phyloP scores from a whole-genome alignment of 2,329 filamentous ascomycete genomes.

The Blastomyces parvus region DNA sequence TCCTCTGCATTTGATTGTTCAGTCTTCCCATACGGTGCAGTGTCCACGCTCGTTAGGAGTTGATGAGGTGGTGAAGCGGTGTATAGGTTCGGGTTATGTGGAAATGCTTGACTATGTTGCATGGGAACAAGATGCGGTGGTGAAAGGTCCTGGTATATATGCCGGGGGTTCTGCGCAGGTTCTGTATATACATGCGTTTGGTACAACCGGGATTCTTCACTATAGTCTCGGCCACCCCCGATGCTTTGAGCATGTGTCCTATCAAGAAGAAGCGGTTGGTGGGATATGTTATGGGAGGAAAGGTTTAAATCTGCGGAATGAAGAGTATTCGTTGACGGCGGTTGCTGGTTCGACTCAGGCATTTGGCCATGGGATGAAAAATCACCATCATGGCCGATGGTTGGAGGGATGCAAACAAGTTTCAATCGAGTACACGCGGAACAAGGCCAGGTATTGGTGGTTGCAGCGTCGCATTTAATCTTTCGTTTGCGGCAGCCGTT shows the following conservation, averaged over 20 bases:
- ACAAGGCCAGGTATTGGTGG: constrained; percentile 95
- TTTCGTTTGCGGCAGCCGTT: constrained; percentile 91
- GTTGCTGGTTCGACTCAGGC: constrained; percentile 18
- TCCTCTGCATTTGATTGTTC: constrained; percentile 61
- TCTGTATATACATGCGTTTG: constrained; percentile 27
- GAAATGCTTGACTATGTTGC: constrained; percentile 4
- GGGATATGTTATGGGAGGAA: constrained; percentile 38
- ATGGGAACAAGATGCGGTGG: constrained; percentile 10
- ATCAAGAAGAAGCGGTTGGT: constrained; percentile 33
- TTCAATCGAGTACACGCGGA: constrained; percentile 88
- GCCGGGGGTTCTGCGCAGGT: constrained; percentile 21
- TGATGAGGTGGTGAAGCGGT: constrained; percentile 18
- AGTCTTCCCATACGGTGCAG: constrained; percentile 47
- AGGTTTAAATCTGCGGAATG: constrained; percentile 11
- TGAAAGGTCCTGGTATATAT: constrained; percentile 26
- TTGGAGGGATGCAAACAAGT: constrained; percentile 83
- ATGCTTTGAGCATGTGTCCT: constrained; percentile 13
- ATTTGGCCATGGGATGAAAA: constrained; percentile 22
- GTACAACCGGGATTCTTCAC: constrained; percentile 31
- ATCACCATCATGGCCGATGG: constrained; percentile 61
- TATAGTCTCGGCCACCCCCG: constrained; percentile 29
- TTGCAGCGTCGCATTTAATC: constrained; percentile 96
- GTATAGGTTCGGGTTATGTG: neutral
- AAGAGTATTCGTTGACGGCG: constrained; percentile 4
- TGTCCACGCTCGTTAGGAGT: constrained; percentile 26